phyloP scores from a whole-genome alignment of 768 basidiomycete species.

The Tricholoma matsutake region DNA sequence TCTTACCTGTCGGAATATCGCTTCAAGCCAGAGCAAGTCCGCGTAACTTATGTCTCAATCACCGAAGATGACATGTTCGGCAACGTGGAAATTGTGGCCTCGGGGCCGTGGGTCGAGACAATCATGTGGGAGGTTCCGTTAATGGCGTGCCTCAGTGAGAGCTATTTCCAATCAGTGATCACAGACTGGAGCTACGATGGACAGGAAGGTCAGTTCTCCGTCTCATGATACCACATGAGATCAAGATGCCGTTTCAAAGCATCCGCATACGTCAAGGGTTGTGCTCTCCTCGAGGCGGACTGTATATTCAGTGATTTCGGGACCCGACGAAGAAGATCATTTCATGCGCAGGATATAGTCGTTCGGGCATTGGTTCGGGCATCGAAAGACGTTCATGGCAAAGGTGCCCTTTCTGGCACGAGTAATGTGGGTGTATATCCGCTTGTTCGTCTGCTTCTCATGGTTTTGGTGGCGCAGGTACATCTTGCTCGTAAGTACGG shows the following conservation, averaged over 20 bases:
- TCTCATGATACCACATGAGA: slow-evolving; percentile 1
- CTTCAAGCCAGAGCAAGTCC: slow-evolving; percentile 74
- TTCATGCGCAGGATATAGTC: slow-evolving; percentile 72
- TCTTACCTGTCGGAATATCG: slow-evolving; percentile 68
- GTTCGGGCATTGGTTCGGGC: slow-evolving; percentile 69
- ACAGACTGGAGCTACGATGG: slow-evolving; percentile 86
- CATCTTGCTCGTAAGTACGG: slow-evolving; percentile 79
- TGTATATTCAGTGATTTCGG: slow-evolving; percentile 86
- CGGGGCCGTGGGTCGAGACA: slow-evolving; percentile 75
- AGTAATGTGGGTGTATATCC: slow-evolving; percentile 68
- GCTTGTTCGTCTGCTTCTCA: not conserved
- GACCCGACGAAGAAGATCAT: slow-evolving; percentile 76
- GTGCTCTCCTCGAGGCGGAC: slow-evolving; percentile 55
- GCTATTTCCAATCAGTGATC: slow-evolving; percentile 73
- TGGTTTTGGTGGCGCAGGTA: slow-evolving; percentile 43
- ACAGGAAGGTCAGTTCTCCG: slow-evolving; percentile 56
- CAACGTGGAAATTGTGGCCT: slow-evolving; percentile 65
- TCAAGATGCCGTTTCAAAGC: slow-evolving; percentile 39
- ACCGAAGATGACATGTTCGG: slow-evolving; percentile 52
- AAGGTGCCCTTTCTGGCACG: slow-evolving; percentile 72
- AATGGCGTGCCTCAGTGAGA: slow-evolving; percentile 89
- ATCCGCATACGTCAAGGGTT: slow-evolving; percentile 69
- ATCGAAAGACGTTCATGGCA: slow-evolving; percentile 40
- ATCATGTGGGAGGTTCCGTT: slow-evolving; percentile 97
- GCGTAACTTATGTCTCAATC: slow-evolving; percentile 58